Percentiles rank a stretch among this genome's conserved stretches.
phyloP scores from a whole-genome alignment of 257 asterid species.

The Solanum rostratum region DNA sequence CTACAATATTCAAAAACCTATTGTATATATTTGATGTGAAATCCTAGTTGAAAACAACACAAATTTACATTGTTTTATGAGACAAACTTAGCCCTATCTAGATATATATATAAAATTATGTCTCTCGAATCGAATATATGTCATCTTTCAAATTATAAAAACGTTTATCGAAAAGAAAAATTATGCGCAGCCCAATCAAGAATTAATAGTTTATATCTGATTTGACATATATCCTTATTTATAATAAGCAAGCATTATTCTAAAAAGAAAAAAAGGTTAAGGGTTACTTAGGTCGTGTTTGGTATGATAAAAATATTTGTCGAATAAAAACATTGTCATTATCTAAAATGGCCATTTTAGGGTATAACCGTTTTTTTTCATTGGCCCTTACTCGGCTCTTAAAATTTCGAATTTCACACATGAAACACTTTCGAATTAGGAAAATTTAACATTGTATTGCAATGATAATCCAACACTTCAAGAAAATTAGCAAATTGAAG shows the following conservation, averaged over 20 bases:
- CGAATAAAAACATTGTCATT: not conserved
- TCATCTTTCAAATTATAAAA: not conserved
- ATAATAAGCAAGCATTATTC: not conserved
- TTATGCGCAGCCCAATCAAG: not conserved
- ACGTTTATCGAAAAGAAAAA: not conserved
- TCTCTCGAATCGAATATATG: not conserved
- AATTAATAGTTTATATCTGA: not conserved
- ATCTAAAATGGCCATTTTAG: too few species aligned
- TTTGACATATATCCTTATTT: not conserved
- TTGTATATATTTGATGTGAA: not conserved
- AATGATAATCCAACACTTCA: not conserved
- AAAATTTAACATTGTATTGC: not conserved
- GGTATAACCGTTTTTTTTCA: too few species aligned
- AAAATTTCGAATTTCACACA: not conserved
- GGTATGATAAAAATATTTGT: not conserved
- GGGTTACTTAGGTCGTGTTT: not conserved
- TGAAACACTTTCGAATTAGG: not conserved
- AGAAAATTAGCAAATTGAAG: not conserved
- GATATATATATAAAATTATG: too few species aligned
- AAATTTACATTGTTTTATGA: not conserved
- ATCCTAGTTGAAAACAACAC: not conserved
- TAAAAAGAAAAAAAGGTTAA: not conserved
- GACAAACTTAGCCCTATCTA: too few species aligned
- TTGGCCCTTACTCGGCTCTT: not conserved
- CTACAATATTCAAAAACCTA: not conserved